Base-by-base conservation (phyloP, 1,284 basidiomycete species). In the Porphyrellus sp. region DNA sequence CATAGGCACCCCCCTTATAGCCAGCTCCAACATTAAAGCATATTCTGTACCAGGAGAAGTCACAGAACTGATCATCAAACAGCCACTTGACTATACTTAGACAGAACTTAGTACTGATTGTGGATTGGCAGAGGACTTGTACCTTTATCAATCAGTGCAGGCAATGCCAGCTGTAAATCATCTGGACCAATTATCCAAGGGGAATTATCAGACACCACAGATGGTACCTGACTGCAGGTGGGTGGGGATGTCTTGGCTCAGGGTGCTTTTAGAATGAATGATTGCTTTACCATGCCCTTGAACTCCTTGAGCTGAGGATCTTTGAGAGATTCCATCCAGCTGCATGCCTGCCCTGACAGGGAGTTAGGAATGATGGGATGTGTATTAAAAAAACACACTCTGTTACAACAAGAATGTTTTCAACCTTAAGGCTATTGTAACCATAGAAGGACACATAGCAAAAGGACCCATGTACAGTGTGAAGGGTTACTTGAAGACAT, bases 371-470 rank as follows among this genome's bases (percentile, higher is more conserved):
- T 12, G 12, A 39, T 21, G 5, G 9, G 9, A 30, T 23, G 28
- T 5, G 18, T 35, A 16, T n/a, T n/a, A n/a, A 35, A 20, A 25
- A 33, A 33, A 44, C 16, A 6, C 12, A 49, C 47, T 49, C 39
- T 34, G 18, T 49, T 13, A 16, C 31, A 33, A 33, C 31, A 28
- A 35, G 25, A 28, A 5, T 9, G 5, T 20, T 34, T 33, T 20
- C 21, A 11, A 49, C 31, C 15, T 35, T 42, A 16, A 49, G 16
- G 33, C 11, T 35, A 35, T 49, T 4, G 15, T 20, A 42, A 8
- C 40, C 33, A 37, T 28, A 49, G 39, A 49, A 42, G 12, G 33
- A 42, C 12, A 49, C 8, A 6, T 49, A 49, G 9, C 47, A 41
- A 21, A 35, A 42, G 18, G 40, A 28, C 11, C 6, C 1, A 28